Evolutionary conservation across 2,329 filamentous ascomycete species (phyloP), one percentile per base, ranked within the genome.

Genomic region (Didymella glomerata): DNA sequence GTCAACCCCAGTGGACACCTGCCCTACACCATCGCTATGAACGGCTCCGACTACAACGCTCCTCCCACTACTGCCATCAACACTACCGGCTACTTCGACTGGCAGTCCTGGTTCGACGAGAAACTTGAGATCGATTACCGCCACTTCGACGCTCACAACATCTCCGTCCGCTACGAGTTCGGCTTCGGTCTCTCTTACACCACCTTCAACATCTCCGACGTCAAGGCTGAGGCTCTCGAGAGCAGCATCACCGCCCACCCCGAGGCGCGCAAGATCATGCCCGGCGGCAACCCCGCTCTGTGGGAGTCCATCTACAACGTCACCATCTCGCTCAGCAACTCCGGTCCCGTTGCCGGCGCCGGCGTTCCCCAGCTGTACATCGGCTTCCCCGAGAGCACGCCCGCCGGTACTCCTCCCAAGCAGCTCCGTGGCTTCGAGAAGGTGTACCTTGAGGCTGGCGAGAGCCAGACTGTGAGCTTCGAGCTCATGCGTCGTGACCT

Each of bases 21-120:
- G 2, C 93, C 93, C 0, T 97, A 96, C 78, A 96, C 92, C 1
- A 90, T 97, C 45, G 92, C 91, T 10, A 88, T 88, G 68, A 83
- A 82, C 1, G 81, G 89, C 1, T 80, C 84, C 28, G 92, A 97
- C 73, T 94, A 95, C 68, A 68, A 71, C 25, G 71, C 71, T 3
- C 72, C 85, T 0, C 75, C 77, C 24, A 77, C 68, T 20, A 75
- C 72, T 18, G 77, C 73, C 36, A 74, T 75, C 48, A 79, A 80
- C 63, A 77, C 75, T 10, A 74, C 69, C 13, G 76, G 77, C 47
- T 70, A 70, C 25, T 67, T 77, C 48, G 77, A 77, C n/a, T 81
- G 79, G 79, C 81, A 84, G 59, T 77, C 78, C n/a, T 79, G 83
- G 60, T 86, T 85, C 66, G 77, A 76, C 40, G 84, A 86, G 70